phyloP scores from a whole-genome alignment of 2,329 filamentous ascomycete genomes.

The Xylaria sp. region DNA sequence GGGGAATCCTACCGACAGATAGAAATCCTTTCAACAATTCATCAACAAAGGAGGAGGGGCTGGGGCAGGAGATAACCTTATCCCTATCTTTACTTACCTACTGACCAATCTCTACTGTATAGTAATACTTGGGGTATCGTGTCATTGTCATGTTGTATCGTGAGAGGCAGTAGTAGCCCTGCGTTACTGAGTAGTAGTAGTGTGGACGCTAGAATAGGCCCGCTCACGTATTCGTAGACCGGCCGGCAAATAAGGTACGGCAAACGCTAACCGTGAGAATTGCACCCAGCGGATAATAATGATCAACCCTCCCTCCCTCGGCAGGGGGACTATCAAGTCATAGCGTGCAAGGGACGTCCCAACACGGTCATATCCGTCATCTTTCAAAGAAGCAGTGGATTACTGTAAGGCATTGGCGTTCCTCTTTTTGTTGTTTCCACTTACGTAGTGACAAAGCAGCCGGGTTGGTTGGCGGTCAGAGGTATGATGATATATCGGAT shows the following conservation, averaged over 20 bases:
- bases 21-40: background rate
- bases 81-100: background rate
- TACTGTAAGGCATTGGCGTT: background rate
- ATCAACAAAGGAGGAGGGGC: too few relatives aligned
- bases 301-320: constrained; percentile 8
- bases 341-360: constrained; percentile 1
- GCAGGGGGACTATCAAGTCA: constrained; percentile 6
- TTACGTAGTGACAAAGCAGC: too few relatives aligned
- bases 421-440: background rate
- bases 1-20: constrained; percentile 2
- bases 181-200: too few relatives aligned
- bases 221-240: constrained; percentile 10
- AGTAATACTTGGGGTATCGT: too few relatives aligned
- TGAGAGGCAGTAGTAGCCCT: too few relatives aligned
- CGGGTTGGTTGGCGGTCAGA: too few relatives aligned
- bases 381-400: background rate
- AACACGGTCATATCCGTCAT: background rate
- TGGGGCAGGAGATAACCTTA: too few relatives aligned
- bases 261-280: background rate
- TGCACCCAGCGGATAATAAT: background rate
- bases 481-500: too few relatives aligned
- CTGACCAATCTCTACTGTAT: too few relatives aligned
- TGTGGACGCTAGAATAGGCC: too few relatives aligned
- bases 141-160: too few relatives aligned
- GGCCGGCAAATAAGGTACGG: constrained; percentile 25